Evolutionary conservation across 2,329 filamentous ascomycete species (phyloP), one percentile per base, ranked within the genome.

Genomic region (Cladophialophora immunda): DNA sequence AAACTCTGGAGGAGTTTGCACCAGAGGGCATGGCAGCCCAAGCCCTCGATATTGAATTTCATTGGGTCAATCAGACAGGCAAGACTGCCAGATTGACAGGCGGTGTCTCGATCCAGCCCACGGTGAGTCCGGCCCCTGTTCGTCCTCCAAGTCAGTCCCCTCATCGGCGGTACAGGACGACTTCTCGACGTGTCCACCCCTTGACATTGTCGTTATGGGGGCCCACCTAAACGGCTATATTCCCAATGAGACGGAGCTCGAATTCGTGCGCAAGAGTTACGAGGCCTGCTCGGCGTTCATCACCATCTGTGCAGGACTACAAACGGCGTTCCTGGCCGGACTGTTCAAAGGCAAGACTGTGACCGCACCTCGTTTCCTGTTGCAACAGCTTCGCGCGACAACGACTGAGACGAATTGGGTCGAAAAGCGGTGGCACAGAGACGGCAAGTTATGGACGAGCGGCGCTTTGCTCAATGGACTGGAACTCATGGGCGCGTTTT

Each of bases 381-480:
- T 72, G 19, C 45, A 55, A 3, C 45, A 67, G 25, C 32, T 68
- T 15, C 63, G 61, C 7, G 27, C 65, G 34, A 36, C 57, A 1
- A 32, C 22, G 13, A 64, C 68, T 13, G 62, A 70, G n/a, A 62
- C 64, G 11, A 45, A 67, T 17, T 70, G 63, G 63, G 64, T 66
- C 13, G 70, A 66, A 36, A 73, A 74, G 66, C 71, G 76, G 0
- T 75, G 70, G 63, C 67, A 69, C 9, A 63, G 70, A 0, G 76
- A 77, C 65, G 76, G 76, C 4, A 76, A 77, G 64, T 22, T 78
- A 19, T 78, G 76, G 76, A 77, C 75, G 3, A 75, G 73, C 55
- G 76, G 76, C 4, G 69, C 75, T 19, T 59, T 78, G 67, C 47
- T 76, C 41, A 77, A 77, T 59, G 76, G 76, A 2, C 53, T 72